Percentiles rank a stretch among this genome's conserved stretches.
Conservation (phyloP, 176 grass and related monocot genomes). For the bread wheat (Triticum aestivum) region IWGSC_CS_RefSeq_v2.1 NC_057808.1:482465949-482466448, state of each 20-base stretch:
- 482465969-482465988: too few relatives aligned
- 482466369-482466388: background rate
- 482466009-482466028: background rate
- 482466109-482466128: slow-evolving; percentile 23
- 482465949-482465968: too few relatives aligned
- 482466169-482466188: background rate
- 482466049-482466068: background rate
- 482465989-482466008: background rate
- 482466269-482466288: background rate
- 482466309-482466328: background rate
- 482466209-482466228: slow-evolving; percentile 26
- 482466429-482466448: background rate
- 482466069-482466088: background rate
- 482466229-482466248: slow-evolving; percentile 15
- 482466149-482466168: background rate
- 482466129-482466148: background rate
- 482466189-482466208: background rate
- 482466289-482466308: background rate
- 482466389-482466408: background rate
- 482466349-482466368: background rate
- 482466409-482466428: too few relatives aligned
- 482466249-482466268: background rate
- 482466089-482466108: too few relatives aligned
- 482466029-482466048: background rate
- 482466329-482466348: slow-evolving; percentile 13